Base-by-base conservation (phyloP, 2,329 filamentous ascomycete genomes). In the Aureobasidium vineae region DNA sequence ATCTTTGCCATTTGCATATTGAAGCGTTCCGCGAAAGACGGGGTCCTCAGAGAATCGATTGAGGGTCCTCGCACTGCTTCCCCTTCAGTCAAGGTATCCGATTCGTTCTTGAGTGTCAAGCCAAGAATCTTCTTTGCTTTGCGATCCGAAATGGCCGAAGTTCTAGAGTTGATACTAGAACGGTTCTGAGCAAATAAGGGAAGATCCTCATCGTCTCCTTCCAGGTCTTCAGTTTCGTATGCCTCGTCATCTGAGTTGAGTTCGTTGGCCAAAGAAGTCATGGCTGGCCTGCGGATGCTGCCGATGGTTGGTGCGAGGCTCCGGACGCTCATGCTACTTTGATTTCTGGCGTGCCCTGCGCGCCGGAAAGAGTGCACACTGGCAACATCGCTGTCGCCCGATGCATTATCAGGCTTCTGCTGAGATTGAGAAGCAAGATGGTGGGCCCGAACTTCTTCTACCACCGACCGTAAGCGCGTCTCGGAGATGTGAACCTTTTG, bases 401-500 rank as follows among this genome's bases (percentile, higher is more conserved):
- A 56, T 38, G 91, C 87, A 66, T 80, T 86, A 11, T 73, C 72
- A 4, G 28, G 23, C 11, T 43, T 11, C 13, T 77, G 72, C 60
- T 75, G 73, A 36, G 73, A 70, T 65, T 73, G 70, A 23, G 71
- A 73, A 13, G 81, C 81, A 50, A 83, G 83, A 72, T 92, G 87
- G 66, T 87, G 86, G 3, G 85, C 83, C n/a, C 88, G 87, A 59
- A 99, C 86, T 77, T 98, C 95, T 43, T 94, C 91, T 52, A 99
- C 82, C 13, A 99, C 85, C 13, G 86, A 84, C 75, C 94, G 95
- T 65, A 99, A 78, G 43, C 94, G 88, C 36, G 85, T 90, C 78
- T 99, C 95, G 1, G 92, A 90, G n/a, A 97, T 85, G 75, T 98
- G 93, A 16, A 97, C 80, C 71, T 90, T 92, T 66, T 91, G 88